Base-by-base conservation (phyloP, 148 eudicot genomes). In the Drosera capensis region DNA sequence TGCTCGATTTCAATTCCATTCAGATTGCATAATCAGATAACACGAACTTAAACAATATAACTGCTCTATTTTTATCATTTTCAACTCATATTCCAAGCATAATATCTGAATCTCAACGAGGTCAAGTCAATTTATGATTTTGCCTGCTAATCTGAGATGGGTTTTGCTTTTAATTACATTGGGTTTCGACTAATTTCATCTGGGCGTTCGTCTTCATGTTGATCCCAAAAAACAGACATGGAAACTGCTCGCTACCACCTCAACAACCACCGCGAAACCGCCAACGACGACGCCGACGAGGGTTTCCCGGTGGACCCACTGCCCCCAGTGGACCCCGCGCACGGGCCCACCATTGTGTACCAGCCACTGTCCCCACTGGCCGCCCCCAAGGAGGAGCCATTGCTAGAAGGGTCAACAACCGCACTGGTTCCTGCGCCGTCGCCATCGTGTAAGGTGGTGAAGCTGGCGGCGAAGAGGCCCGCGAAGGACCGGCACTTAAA, bases 401-500 rank as follows among this genome's bases (percentile, higher is more conserved):
- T 17, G 36, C 6, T 58, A 60, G n/a, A 14, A 48, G 3, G 40
- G 13, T 3, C 3, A 40, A n/a, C 40, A 40, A n/a, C 9, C 48
- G 0, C 35, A 7, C 2, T 23, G 9, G 22, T 12, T 43, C 5
- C 30, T 8, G 25, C 34, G n/a, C 11, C 45, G 5, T 14, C 23
- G 41, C 14, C 14, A 14, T 20, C 20, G 19, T 49, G n/a, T 11
- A 15, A 13, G 11, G n/a, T 43, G 52, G 25, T 29, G 20, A n/a
- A 19, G 20, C 26, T 17, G 14, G 57, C 57, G 20, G 53, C 61
- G 3, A 74, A 68, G 47, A 62, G 82, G 44, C 68, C 79, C 5
- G 66, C 86, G 9, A 88, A 83, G 65, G 96, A 88, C 70, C 71
- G 96, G 13, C 96, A 86, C 57, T 78, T 94, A 1, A 86, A 86